A percentile compares a stretch with the other conserved stretches of the same genome.
These are phyloP conservation scores for Cornus controversa DNA, from an alignment of 148 eudicot genomes.

Conservation along the genomic window DNA sequence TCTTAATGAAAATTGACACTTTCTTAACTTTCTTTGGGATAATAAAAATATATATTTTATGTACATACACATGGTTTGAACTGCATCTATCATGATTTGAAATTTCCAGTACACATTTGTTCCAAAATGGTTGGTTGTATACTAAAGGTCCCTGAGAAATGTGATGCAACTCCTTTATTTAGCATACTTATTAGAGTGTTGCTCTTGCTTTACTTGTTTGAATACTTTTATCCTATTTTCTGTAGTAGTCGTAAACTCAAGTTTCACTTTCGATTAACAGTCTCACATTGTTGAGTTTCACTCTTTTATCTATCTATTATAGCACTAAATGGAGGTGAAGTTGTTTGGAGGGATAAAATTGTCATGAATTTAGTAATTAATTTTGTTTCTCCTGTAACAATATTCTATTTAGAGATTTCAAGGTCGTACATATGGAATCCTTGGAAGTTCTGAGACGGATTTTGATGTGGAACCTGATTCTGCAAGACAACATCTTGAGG, in stretches of 20 bases:
- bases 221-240: not conserved
- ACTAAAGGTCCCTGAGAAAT: not conserved
- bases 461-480: slow-evolving; percentile 67
- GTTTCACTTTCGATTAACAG: not conserved
- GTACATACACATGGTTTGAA: not conserved
- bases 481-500: slow-evolving; percentile 72
- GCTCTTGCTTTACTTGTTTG: not conserved
- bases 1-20: not conserved
- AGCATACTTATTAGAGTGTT: not conserved
- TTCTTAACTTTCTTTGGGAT: not conserved
- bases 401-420: slow-evolving; percentile 70
- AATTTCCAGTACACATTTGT: not conserved
- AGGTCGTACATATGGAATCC: slow-evolving; percentile 90
- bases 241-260: not conserved
- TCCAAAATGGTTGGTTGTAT: not conserved
- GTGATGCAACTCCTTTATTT: not conserved
- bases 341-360: not conserved
- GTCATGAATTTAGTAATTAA: not conserved
- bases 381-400: slow-evolving; percentile 2
- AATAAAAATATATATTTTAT: too few relatives aligned
- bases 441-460: slow-evolving; percentile 69
- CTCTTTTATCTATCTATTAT: not conserved
- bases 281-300: not conserved
- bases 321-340: not conserved
- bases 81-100: not conserved